These are phyloP conservation scores for Claviceps sorghi DNA, from an alignment of 2,329 filamentous ascomycete species.

Conservation along the genomic window DNA sequence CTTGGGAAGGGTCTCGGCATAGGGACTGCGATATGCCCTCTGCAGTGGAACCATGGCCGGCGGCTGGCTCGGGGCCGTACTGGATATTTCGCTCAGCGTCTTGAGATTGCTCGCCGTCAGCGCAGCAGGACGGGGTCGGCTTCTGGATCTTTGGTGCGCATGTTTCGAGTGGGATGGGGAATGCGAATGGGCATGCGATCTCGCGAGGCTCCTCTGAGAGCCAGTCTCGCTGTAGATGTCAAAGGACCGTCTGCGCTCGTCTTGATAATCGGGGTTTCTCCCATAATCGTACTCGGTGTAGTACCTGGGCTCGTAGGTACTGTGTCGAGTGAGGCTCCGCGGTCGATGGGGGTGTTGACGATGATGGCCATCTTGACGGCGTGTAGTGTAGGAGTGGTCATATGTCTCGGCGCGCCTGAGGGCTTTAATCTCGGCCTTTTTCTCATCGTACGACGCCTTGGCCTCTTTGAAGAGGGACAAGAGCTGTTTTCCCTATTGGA, in stretches of 20 bases:
- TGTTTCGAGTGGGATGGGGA: slow-evolving; percentile 9
- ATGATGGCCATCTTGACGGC: slow-evolving; percentile 1
- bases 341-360: neutral
- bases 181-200: slow-evolving; percentile 17
- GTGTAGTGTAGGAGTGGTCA: slow-evolving; percentile 17
- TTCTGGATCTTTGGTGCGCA: slow-evolving; percentile 16
- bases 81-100: slow-evolving; percentile 37
- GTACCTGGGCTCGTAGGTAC: slow-evolving; percentile 10
- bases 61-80: slow-evolving; percentile 28
- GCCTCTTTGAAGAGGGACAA: slow-evolving; percentile 87
- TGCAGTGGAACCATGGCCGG: slow-evolving; percentile 10
- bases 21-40: slow-evolving; percentile 23
- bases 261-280: slow-evolving; percentile 15
- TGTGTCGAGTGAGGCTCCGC: slow-evolving; percentile 1
- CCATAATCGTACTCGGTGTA: slow-evolving; percentile 19
- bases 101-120: slow-evolving; percentile 40
- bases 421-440: slow-evolving; percentile 67
- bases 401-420: slow-evolving; percentile 48
- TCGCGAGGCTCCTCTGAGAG: slow-evolving; percentile 28
- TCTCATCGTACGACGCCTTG: slow-evolving; percentile 72
- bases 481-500: slow-evolving; percentile 65
- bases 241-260: slow-evolving; percentile 18
- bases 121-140: slow-evolving; percentile 25
- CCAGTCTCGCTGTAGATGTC: slow-evolving; percentile 22
- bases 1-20: slow-evolving; percentile 22